Conservation (phyloP, 2,329 filamentous ascomycete genomes). For the Hypoxylon rubiginosum region DNA sequence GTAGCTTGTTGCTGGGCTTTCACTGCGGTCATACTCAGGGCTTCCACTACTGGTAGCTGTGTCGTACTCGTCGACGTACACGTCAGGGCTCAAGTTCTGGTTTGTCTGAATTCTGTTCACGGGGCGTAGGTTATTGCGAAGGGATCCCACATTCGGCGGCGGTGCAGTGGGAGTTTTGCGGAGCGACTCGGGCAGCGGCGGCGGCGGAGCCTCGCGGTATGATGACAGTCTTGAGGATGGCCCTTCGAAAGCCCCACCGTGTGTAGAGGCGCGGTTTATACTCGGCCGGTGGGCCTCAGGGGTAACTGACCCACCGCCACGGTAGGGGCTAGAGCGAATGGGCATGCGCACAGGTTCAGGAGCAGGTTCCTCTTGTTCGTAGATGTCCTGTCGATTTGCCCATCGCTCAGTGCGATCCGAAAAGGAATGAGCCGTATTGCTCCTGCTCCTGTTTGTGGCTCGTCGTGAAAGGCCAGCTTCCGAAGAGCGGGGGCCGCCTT, state of each 20-base stretch:
- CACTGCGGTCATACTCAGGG: conserved; percentile 64
- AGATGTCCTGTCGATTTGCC: conserved; percentile 51
- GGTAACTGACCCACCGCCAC: conserved; percentile 45
- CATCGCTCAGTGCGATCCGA: conserved; percentile 52
- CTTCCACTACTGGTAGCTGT: conserved; percentile 65
- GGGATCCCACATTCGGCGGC: conserved; percentile 51
- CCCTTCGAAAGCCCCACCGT: conserved; percentile 40
- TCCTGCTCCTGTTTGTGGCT: conserved; percentile 56
- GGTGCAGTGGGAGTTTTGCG: conserved; percentile 46
- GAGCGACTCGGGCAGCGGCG: conserved; percentile 42
- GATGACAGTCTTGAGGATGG: conserved; percentile 37
- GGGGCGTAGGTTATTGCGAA: conserved; percentile 62
- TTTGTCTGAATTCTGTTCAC: conserved; percentile 60
- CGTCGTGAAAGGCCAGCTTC: conserved; percentile 45
- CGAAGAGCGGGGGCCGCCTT: conserved; percentile 43
- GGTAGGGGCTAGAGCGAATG: conserved; percentile 56
- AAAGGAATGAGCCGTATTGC: conserved; percentile 64
- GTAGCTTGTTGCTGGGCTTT: conserved; percentile 69
- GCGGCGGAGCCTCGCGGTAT: conserved; percentile 49
- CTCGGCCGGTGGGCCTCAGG: conserved; percentile 48
- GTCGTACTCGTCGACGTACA: conserved; percentile 65
- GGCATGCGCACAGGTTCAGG: conserved; percentile 60
- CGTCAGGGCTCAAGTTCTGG: conserved; percentile 56
- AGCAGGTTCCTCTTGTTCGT: conserved; percentile 54
- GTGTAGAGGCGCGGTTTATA: conserved; percentile 48